Conservation (phyloP, 2,329 filamentous ascomycete genomes). For the Pseudovirgaria hyperparasitica region DNA sequence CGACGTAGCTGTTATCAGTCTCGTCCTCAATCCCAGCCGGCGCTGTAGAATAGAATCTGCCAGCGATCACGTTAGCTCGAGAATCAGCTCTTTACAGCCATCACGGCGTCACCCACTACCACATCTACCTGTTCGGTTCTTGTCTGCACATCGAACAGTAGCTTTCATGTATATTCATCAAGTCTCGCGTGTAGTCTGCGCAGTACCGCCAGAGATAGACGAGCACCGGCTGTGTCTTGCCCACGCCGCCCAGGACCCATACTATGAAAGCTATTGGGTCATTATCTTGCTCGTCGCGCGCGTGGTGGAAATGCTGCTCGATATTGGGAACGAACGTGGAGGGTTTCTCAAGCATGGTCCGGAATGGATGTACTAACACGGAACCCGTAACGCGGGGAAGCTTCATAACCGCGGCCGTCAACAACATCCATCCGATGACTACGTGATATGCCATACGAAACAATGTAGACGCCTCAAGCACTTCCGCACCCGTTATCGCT, state of each 20-base stretch:
- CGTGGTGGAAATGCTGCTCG: no score
- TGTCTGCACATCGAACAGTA: constrained; percentile 5
- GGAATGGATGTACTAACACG: no score
- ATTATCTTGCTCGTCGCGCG: no score
- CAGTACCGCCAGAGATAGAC: constrained; percentile 9
- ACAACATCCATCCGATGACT: no score
- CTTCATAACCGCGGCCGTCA: no score
- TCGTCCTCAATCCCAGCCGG: constrained; percentile 9
- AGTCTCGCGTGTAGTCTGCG: constrained; percentile 11
- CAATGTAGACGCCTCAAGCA: no score
- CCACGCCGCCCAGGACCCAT: constrained; percentile 11
- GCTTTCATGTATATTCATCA: constrained; percentile 9
- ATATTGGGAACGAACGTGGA: no score
- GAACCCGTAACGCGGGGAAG: no score
- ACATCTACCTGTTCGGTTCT: constrained; percentile 4
- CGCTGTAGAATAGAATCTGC: constrained; percentile 11
- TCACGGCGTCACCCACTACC: constrained; percentile 10
- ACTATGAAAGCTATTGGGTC: no score
- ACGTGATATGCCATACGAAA: no score
- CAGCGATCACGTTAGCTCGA: constrained; percentile 5
- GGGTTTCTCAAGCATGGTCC: no score
- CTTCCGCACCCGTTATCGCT: no score
- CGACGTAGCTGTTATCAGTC: constrained; percentile 4
- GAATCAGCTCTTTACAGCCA: constrained; percentile 10
- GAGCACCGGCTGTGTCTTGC: constrained; percentile 12